phyloP scores from a whole-genome alignment of 768 basidiomycete genomes.

The Collybiopsis confluens region DNA sequence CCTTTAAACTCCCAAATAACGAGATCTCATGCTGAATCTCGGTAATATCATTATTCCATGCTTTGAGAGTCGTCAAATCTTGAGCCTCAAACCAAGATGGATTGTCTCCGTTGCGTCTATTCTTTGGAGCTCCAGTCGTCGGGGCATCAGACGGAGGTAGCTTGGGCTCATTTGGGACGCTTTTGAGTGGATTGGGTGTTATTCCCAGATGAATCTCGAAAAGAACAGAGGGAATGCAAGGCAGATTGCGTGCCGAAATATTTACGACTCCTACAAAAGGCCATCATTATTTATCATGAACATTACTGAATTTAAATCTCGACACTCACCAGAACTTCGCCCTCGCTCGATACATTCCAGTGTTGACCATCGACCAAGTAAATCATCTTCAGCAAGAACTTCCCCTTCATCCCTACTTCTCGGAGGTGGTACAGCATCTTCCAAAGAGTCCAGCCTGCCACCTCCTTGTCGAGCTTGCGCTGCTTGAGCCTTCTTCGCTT shows the following conservation, averaged over 20 bases:
- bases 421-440: conserved; percentile 40
- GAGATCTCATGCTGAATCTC: conserved; percentile 82
- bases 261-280: conserved; percentile 60
- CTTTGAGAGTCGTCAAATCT: conserved; percentile 71
- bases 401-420: conserved; percentile 14
- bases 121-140: conserved; percentile 26
- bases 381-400: conserved; percentile 41
- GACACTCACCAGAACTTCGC: conserved; percentile 64
- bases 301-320: conserved; percentile 15
- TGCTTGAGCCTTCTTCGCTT: conserved; percentile 62
- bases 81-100: conserved; percentile 82
- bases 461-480: conserved; percentile 21
- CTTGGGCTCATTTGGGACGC: conserved; percentile 58
- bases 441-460: conserved; percentile 37
- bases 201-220: conserved; percentile 80
- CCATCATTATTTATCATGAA: conserved; percentile 44
- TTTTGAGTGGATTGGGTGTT: conserved; percentile 64
- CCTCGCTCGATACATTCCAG: conserved; percentile 76
- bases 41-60: conserved; percentile 75
- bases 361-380: conserved; percentile 62
- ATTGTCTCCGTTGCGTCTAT: conserved; percentile 36
- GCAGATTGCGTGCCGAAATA: conserved; percentile 66
- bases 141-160: conserved; percentile 34
- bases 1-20: conserved; percentile 79
- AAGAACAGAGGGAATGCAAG: conserved; percentile 70